These are phyloP conservation scores for Kazachstania taianensis DNA, from an alignment of 805 yeast species.

Conservation along the genomic window DNA sequence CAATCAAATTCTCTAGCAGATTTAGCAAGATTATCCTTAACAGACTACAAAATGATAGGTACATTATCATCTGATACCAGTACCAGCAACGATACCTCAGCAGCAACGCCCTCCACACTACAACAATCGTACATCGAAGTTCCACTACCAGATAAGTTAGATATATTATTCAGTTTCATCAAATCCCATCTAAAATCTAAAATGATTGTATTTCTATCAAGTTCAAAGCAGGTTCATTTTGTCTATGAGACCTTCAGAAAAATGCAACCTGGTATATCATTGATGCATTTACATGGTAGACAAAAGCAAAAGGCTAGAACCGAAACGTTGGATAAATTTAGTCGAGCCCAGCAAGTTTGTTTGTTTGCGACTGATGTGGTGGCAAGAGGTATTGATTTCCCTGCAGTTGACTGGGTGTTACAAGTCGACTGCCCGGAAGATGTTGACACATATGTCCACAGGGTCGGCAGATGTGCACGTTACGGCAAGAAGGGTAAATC, in stretches of 20 bases:
- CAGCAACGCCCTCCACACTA: slow-evolving; percentile 68
- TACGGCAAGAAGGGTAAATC: slow-evolving; percentile 80
- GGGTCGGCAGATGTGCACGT: slow-evolving; percentile 86
- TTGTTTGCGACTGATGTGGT: slow-evolving; percentile 85
- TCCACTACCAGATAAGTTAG: slow-evolving; percentile 70
- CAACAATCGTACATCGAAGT: slow-evolving; percentile 75
- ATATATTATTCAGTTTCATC: slow-evolving; percentile 75
- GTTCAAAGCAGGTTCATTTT: slow-evolving; percentile 85
- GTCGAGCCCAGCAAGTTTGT: slow-evolving; percentile 70
- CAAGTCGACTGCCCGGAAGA: slow-evolving; percentile 91
- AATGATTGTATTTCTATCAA: slow-evolving; percentile 73
- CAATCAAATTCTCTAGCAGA: slow-evolving; percentile 76
- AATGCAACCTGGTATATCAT: slow-evolving; percentile 84
- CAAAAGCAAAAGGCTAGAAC: slow-evolving; percentile 84
- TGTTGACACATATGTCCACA: slow-evolving; percentile 76
- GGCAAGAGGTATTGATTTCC: slow-evolving; percentile 87
- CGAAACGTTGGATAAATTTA: slow-evolving; percentile 70
- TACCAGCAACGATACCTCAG: slow-evolving; percentile 51
- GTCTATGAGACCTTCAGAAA: slow-evolving; percentile 80
- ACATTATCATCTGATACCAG: slow-evolving; percentile 33
- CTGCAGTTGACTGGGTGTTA: slow-evolving; percentile 90
- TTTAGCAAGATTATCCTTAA: slow-evolving; percentile 57
- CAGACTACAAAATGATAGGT: slow-evolving; percentile 39
- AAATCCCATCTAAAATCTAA: slow-evolving; percentile 73
- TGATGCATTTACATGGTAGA: slow-evolving; percentile 78